Conservation (phyloP, 202 grass and related monocot species). For the Brachypodium distachyon region DNA sequence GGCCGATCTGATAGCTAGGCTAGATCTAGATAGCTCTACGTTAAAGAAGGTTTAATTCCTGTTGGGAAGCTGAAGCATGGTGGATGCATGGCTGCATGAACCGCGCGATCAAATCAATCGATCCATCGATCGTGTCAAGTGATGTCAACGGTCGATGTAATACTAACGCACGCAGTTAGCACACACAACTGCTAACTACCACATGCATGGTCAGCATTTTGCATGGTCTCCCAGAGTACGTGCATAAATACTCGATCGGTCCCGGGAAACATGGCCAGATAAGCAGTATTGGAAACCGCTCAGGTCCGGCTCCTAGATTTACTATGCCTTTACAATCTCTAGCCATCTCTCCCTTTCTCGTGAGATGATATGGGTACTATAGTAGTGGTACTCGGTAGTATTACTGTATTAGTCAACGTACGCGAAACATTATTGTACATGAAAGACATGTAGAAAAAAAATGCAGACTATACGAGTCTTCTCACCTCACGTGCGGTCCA, state of each 20-base stretch:
- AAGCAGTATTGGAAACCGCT: background rate
- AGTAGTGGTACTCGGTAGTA: background rate
- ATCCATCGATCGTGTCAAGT: background rate
- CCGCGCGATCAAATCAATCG: background rate
- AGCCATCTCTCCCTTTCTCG: too few species aligned
- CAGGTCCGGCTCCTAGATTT: background rate
- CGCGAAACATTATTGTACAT: background rate
- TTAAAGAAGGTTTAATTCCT: too few species aligned
- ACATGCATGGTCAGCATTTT: background rate
- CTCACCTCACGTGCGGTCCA: background rate
- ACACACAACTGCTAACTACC: slow-evolving; percentile 1
- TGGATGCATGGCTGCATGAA: too few species aligned
- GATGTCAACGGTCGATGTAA: background rate
- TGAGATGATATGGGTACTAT: too few species aligned
- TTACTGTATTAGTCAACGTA: background rate
- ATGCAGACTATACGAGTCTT: background rate
- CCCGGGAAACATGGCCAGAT: slow-evolving; percentile 19
- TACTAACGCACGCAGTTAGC: background rate
- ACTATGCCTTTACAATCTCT: too few species aligned
- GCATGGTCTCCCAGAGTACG: background rate
- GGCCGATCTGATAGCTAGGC: too few species aligned
- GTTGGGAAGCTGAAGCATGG: too few species aligned
- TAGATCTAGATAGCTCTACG: too few species aligned
- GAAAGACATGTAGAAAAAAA: background rate
- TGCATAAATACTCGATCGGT: slow-evolving; percentile 7